phyloP scores from a whole-genome alignment of 177 flowering plant species.

The Vitis hybrid region DNA sequence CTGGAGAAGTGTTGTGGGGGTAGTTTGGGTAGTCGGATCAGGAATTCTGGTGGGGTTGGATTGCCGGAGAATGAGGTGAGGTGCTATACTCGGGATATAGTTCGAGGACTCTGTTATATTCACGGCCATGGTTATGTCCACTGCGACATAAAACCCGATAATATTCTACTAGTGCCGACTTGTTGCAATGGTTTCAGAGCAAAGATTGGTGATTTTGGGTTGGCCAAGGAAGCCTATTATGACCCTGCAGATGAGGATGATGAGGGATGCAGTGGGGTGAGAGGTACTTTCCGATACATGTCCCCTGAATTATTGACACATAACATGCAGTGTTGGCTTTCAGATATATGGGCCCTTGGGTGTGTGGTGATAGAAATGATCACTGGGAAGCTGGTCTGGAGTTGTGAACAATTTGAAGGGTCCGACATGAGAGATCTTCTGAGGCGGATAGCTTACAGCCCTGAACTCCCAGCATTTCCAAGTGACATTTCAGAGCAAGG shows the following conservation, averaged over 20 bases:
- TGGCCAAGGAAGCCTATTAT: not conserved
- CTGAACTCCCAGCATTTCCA: constrained; percentile 2
- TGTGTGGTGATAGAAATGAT: no score
- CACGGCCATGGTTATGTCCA: not conserved
- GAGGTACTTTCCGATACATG: no score
- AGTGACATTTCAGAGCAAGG: no score
- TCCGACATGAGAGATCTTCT: no score
- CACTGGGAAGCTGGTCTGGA: no score
- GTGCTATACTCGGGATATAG: not conserved
- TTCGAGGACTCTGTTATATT: not conserved
- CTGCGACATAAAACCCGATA: not conserved
- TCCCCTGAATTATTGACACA: no score
- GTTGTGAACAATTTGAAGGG: constrained; percentile 6
- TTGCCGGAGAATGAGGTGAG: not conserved
- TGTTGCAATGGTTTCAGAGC: not conserved
- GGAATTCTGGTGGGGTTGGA: not conserved
- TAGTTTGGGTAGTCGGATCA: not conserved
- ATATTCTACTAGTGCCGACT: not conserved
- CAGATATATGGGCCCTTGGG: no score
- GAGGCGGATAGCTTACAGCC: constrained; percentile 19
- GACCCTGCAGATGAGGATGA: not conserved
- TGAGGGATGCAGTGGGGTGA: no score
- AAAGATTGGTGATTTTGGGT: constrained; percentile 1
- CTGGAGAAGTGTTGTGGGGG: not conserved
- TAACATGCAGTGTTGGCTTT: no score